phyloP scores from a whole-genome alignment of 192 early-diverging fungal genomes.

The Umbelopsis isabellina region DNA sequence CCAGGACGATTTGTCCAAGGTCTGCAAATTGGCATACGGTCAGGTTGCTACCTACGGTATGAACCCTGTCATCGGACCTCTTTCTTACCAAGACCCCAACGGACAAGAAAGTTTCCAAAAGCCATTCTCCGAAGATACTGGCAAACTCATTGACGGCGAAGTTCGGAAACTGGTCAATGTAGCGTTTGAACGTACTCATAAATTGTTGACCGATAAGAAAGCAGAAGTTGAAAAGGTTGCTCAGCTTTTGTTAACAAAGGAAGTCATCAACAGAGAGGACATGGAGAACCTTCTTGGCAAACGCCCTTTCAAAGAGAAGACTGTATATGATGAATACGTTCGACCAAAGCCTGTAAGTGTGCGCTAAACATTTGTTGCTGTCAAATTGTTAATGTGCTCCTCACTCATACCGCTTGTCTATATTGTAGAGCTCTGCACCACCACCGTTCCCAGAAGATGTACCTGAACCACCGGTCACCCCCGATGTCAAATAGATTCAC shows the following conservation, averaged over 20 bases:
- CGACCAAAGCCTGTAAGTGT: constrained; percentile 14
- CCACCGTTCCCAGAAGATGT: constrained; percentile 13
- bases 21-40: constrained; percentile 95
- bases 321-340: constrained; percentile 66
- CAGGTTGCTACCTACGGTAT: constrained; percentile 94
- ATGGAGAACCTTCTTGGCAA: constrained; percentile 87
- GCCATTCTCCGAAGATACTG: constrained; percentile 95
- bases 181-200: constrained; percentile 78
- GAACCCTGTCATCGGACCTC: constrained; percentile 82
- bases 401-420: neutral
- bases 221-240: constrained; percentile 90
- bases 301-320: constrained; percentile 74
- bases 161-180: constrained; percentile 77
- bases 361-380: neutral
- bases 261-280: constrained; percentile 92
- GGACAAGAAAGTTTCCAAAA: constrained; percentile 84
- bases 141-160: constrained; percentile 89
- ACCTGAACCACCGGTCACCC: neutral
- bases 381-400: neutral
- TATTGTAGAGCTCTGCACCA: constrained; percentile 12
- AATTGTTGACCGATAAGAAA: constrained; percentile 82
- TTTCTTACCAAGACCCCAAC: constrained; percentile 75
- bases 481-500: constrained; percentile 2
- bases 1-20: constrained; percentile 93
- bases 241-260: constrained; percentile 87